Evolutionary conservation across 257 asterid species (phyloP), one percentile per base, ranked within the genome.

Genomic region (Gardenia jasminoides): DNA sequence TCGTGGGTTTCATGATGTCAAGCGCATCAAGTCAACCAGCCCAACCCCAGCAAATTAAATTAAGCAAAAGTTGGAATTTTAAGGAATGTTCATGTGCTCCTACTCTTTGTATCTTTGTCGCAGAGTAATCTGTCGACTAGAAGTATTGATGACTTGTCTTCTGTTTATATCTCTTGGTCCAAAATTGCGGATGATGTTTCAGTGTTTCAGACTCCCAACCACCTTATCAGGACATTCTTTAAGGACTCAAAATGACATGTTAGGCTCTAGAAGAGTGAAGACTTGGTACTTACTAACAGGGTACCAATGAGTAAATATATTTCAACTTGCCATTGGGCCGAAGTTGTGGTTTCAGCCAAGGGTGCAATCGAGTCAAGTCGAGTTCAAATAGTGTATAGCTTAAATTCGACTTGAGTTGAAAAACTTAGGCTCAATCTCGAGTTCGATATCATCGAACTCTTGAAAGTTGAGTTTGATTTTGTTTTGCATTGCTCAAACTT

Each of bases 1-100:
- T 72, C 26, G 61, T 79, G 72, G 72, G 73, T 79, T 79, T 67
- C 67, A 72, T 64, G 33, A 72, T 73, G 75, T 73, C 79, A 4
- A 16, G 10, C 43, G 47, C 74, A 64, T 33, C 19, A 64, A 79
- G 82, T 79, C 78, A 79, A 22, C 47, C 52, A 10, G 59, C 80
- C 72, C 43, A 77, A 67, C 54, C 72, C 72, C 47, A 33, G 58
- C 68, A 58, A 2, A 67, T 33, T 5, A 22, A 78, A 59, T 36
- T 36, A 12, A n/a, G 2, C 58, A 61, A 58, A 36, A 61, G 13
- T 28, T 28, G 43, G 36, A 75, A 62, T 61, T 75, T 44, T 3
- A 9, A 65, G 70, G 70, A 59, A 75, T 75, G 9, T 75, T 26
- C 26, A 6, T 59, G 78, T 41, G 10, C 19, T 16, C 8, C 41